A percentile compares a stretch with the other conserved stretches of the same genome.
Evolutionary conservation across 768 basidiomycete genomes (phyloP).

Genomic region (Rossbeevera mucosa): DNA sequence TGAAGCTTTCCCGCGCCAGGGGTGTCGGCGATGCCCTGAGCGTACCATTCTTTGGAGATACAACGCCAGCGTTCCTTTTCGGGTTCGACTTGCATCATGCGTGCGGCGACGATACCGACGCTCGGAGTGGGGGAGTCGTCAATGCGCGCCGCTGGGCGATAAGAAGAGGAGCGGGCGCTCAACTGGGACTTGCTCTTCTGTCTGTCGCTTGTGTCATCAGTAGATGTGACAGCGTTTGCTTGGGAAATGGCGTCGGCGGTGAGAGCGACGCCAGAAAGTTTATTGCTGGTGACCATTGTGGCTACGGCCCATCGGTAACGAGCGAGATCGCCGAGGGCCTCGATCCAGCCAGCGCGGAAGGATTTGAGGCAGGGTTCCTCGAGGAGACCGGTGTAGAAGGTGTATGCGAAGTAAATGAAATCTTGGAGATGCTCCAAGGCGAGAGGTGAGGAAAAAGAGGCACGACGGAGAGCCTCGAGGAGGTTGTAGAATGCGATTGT

Average conservation of each 20-base stretch:
- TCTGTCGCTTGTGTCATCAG: slow-evolving; percentile 12
- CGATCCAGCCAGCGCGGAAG: slow-evolving; percentile 87
- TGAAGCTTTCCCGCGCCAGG: slow-evolving; percentile 95
- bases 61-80: slow-evolving; percentile 90
- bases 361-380: slow-evolving; percentile 69
- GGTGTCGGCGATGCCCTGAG: slow-evolving; percentile 75
- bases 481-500: slow-evolving; percentile 85
- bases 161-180: slow-evolving; percentile 35
- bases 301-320: slow-evolving; percentile 95
- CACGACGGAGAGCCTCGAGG: slow-evolving; percentile 84
- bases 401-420: slow-evolving; percentile 93
- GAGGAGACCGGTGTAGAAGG: slow-evolving; percentile 84
- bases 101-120: slow-evolving; percentile 81
- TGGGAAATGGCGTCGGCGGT: slow-evolving; percentile 55
- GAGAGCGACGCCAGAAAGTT: slow-evolving; percentile 40
- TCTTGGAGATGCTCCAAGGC: slow-evolving; percentile 92
- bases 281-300: slow-evolving; percentile 61
- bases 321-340: slow-evolving; percentile 94
- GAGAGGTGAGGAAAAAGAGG: slow-evolving; percentile 57
- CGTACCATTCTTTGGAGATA: slow-evolving; percentile 93
- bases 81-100: slow-evolving; percentile 78
- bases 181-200: slow-evolving; percentile 37
- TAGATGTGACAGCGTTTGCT: slow-evolving; percentile 34
- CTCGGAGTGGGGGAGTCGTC: slow-evolving; percentile 68
- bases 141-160: slow-evolving; percentile 49